These are phyloP conservation scores for Yamadazyma trypodendri DNA, from an alignment of 1,139 yeast genomes.

Conservation along the genomic window DNA sequence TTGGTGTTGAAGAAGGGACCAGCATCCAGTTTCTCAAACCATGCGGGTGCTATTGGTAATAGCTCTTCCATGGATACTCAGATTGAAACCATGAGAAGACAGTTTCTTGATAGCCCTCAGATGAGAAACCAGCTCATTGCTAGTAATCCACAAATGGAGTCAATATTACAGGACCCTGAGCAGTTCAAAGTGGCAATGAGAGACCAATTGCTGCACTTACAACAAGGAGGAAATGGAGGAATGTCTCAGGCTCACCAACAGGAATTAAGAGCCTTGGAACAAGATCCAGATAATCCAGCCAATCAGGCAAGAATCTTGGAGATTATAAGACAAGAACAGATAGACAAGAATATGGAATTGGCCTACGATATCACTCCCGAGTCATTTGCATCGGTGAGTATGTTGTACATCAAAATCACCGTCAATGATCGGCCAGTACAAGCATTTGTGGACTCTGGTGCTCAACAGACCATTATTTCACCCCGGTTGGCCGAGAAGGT, in stretches of 20 bases:
- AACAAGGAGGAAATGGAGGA: conserved; percentile 11
- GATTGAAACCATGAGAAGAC: conserved; percentile 52
- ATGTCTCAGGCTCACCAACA: conserved; percentile 26
- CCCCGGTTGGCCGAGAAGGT: conserved; percentile 73
- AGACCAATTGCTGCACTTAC: conserved; percentile 25
- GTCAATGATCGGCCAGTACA: conserved; percentile 80
- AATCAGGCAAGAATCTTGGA: conserved; percentile 69
- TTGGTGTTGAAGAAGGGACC: conserved; percentile 30
- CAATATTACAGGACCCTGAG: conserved; percentile 50
- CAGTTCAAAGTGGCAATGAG: conserved; percentile 50
- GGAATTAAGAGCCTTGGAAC: conserved; percentile 50
- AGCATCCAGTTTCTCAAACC: neutral
- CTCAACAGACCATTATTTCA: conserved; percentile 83
- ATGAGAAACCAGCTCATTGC: conserved; percentile 32
- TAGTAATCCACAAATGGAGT: conserved; percentile 43
- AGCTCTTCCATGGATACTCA: conserved; percentile 30
- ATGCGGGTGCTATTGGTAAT: neutral
- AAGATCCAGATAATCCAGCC: conserved; percentile 74
- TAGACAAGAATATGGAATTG: conserved; percentile 72
- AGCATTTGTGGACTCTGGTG: conserved; percentile 97
- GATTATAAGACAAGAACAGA: conserved; percentile 66
- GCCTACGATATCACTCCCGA: conserved; percentile 92
- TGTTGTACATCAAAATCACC: conserved; percentile 77
- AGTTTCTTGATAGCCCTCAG: conserved; percentile 40
- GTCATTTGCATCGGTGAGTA: conserved; percentile 74